Evolutionary conservation across 495 filamentous ascomycete species (phyloP).

Genomic region (Pseudomonodictys pantanalensis): DNA sequence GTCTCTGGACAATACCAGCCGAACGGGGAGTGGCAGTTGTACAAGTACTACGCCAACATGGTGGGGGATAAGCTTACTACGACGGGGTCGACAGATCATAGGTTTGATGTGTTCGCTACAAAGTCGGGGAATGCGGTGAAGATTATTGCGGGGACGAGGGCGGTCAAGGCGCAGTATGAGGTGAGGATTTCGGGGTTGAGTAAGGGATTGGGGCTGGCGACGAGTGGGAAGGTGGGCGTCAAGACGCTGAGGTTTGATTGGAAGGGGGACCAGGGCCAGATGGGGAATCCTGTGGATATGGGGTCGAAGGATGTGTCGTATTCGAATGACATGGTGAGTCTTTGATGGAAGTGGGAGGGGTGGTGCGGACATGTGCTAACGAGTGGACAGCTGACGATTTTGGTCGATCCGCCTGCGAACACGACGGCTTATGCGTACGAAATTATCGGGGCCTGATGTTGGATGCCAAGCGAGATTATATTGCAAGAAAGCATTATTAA

Average conservation of each 20-base stretch:
- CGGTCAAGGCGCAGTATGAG: neutral
- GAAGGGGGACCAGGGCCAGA: neutral
- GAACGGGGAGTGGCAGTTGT: slow-evolving; percentile 45
- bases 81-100: slow-evolving; percentile 34
- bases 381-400: neutral
- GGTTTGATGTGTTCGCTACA: slow-evolving; percentile 44
- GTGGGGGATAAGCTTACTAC: slow-evolving; percentile 42
- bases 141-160: neutral
- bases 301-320: neutral
- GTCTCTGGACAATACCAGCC: slow-evolving; percentile 36
- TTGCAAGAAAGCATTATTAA: too few species aligned
- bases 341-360: neutral
- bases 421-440: neutral
- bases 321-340: neutral
- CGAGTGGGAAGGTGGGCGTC: neutral
- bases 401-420: neutral
- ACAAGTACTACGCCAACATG: slow-evolving; percentile 49
- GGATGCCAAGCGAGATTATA: too few species aligned
- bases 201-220: neutral
- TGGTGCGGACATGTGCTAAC: neutral
- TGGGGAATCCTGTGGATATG: neutral
- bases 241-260: neutral
- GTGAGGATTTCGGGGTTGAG: neutral
- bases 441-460: neutral
- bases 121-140: neutral